Evolutionary conservation across 805 yeast genomes (phyloP).

Genomic region (Yarrowia keelungensis): DNA sequence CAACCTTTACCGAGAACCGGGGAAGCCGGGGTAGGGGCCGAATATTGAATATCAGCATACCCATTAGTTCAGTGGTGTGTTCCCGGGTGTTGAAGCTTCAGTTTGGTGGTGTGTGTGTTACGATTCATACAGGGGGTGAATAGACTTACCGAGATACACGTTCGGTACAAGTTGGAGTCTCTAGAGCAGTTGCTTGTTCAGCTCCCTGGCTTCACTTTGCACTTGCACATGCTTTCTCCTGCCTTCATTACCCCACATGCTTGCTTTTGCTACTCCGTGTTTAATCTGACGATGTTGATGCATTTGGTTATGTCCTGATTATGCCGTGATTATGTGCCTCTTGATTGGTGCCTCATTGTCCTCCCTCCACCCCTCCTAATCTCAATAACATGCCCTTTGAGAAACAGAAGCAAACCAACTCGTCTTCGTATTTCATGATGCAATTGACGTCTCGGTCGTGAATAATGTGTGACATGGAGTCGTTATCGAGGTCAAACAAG

Average conservation of each 20-base stretch:
- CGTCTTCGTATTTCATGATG: constrained; percentile 19
- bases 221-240: background rate
- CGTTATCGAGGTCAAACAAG: constrained; percentile 9
- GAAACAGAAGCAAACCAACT: constrained; percentile 18
- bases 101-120: too few relatives aligned
- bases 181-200: too few relatives aligned
- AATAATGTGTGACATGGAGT: constrained; percentile 17
- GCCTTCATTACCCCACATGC: background rate
- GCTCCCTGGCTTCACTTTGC: too few relatives aligned
- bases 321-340: too few relatives aligned
- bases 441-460: constrained; percentile 22
- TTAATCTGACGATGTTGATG: constrained; percentile 19
- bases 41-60: background rate
- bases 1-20: too few relatives aligned
- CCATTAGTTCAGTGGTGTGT: too few relatives aligned
- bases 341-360: too few relatives aligned
- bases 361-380: background rate
- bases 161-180: too few relatives aligned
- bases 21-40: constrained; percentile 1
- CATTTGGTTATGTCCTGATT: background rate
- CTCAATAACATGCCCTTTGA: background rate
- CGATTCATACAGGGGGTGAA: too few relatives aligned
- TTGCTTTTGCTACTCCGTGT: constrained; percentile 17
- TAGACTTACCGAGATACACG: too few relatives aligned
- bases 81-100: too few relatives aligned